These are phyloP conservation scores for Verticillium tricorpus DNA, from an alignment of 2,329 filamentous ascomycete genomes.

Conservation along the genomic window DNA sequence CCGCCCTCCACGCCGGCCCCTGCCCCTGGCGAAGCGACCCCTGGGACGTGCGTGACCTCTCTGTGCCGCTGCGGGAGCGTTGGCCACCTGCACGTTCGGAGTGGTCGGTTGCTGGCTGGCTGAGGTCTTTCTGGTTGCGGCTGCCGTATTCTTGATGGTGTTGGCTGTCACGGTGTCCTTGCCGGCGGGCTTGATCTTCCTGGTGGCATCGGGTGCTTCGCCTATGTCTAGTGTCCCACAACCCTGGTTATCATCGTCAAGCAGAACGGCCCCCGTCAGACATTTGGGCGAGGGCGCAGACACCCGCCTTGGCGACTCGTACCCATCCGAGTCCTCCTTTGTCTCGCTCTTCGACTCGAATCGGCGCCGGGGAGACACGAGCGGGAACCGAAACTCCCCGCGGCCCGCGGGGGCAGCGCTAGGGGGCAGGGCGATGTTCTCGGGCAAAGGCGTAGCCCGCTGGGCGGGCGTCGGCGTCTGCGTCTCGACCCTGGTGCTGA, in stretches of 20 bases:
- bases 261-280: neutral
- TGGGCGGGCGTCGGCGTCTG: neutral
- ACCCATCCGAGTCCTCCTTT: neutral
- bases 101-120: neutral
- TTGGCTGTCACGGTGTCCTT: neutral
- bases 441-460: neutral
- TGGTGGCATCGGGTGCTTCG: neutral
- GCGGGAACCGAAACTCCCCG: neutral
- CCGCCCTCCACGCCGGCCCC: neutral
- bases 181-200: neutral
- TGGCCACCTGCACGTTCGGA: neutral
- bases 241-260: neutral
- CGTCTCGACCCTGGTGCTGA: neutral
- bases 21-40: neutral
- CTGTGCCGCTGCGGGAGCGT: neutral
- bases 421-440: neutral
- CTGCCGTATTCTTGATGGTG: neutral
- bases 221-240: neutral
- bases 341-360: neutral
- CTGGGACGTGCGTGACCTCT: neutral
- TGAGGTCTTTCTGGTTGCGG: neutral
- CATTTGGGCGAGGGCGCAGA: neutral
- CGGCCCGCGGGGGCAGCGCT: neutral
- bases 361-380: neutral
- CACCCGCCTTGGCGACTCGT: neutral